Evolutionary conservation across 1,284 basidiomycete genomes (phyloP), one percentile per base, ranked within the genome.

Genomic region (Heterobasidion irregulare): DNA sequence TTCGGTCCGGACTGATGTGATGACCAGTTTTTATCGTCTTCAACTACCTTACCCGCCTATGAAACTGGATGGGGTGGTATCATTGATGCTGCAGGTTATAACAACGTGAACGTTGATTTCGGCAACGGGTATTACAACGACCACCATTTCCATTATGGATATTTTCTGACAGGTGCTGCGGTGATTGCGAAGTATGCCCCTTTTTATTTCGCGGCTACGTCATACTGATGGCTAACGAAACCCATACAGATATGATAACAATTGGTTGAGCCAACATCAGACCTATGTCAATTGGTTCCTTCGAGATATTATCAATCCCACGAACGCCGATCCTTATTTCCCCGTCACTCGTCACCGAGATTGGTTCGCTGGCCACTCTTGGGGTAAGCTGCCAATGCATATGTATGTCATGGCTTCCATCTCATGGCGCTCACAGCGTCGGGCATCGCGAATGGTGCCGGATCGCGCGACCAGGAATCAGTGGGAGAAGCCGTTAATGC

Each of bases 1-100:
- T 26, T 26, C 4, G 5, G 6, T n/a, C 6, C 10, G 5, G 8
- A 41, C 38, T 26, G 26, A 26, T 6, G 6, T 5, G 1, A 41
- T 41, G 38, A 66, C 7, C 26, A 68, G 67, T 67, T 68, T 53
- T 55, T 65, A 32, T 59, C 65, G 3, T 55, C 58, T 13, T 63
- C 63, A 1, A 19, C 61, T 33, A 63, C 63, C 8, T 55, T 67
- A 13, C 64, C 68, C 4, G 68, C 69, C 1, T 70, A 68, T 54
- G 68, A 71, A 54, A 70, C 67, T n/a, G 67, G 57, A 0, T 71
- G 69, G 69, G 69, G 69, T 36, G 69, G 69, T 26, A 66, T 71
- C 19, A 68, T 71, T 33, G 65, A 68, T 52, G 62, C 63, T 18
- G 63, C 65, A 2, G 68, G 69, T 0, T 66, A 62, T 19, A 65